Evolutionary conservation across 805 yeast species (phyloP).

Genomic region (Tetrapisispora iriomotensis): DNA sequence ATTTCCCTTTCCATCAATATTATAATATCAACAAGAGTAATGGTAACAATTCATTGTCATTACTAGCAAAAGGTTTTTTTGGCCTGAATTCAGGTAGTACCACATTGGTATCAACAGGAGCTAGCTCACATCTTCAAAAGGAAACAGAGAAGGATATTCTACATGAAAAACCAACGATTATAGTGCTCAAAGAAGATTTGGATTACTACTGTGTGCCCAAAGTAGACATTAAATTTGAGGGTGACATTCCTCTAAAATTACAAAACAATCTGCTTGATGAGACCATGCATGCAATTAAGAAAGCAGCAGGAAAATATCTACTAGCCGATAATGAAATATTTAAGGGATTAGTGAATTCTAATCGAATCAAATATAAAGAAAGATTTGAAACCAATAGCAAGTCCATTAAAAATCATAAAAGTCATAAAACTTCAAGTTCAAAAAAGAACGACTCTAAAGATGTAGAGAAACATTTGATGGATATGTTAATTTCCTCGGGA

Average conservation of each 20-base stretch:
- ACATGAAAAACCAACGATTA: conserved; percentile 72
- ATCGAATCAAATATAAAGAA: conserved; percentile 21
- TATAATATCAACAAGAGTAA: not conserved
- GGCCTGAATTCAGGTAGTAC: too few species aligned
- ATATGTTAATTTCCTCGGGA: conserved; percentile 87
- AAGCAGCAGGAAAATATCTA: conserved; percentile 57
- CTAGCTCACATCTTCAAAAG: too few species aligned
- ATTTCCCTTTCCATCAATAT: conserved; percentile 5
- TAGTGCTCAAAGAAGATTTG: conserved; percentile 82
- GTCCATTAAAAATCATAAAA: not conserved
- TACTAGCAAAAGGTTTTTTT: conserved; percentile 4
- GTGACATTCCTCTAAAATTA: conserved; percentile 32
- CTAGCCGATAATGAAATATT: conserved; percentile 50
- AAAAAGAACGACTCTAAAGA: conserved; percentile 48
- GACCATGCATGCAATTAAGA: conserved; percentile 55
- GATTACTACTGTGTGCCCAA: conserved; percentile 80
- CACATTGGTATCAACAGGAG: too few species aligned
- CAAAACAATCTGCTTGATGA: conserved; percentile 19
- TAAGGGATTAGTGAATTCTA: conserved; percentile 46
- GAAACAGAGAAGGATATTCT: conserved; percentile 46
- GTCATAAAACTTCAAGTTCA: not conserved
- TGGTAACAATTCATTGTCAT: not conserved
- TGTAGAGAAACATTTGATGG: conserved; percentile 89
- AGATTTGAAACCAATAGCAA: conserved; percentile 5
- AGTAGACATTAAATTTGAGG: conserved; percentile 30